Evolutionary conservation across 1,284 basidiomycete genomes (phyloP).

Genomic region (Inonotus obliquus): DNA sequence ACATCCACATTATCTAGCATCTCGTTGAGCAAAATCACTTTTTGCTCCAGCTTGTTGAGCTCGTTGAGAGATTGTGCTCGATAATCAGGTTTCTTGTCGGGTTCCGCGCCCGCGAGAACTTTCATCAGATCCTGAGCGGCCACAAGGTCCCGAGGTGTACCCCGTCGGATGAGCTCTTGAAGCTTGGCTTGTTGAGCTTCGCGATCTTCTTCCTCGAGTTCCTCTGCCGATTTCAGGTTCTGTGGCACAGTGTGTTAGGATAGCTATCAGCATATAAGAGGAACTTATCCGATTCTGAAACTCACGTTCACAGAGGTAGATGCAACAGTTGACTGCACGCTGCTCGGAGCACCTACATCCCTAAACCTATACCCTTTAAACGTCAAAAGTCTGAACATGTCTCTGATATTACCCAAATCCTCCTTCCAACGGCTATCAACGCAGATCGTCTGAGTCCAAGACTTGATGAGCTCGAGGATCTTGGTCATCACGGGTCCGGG

Average conservation of each 20-base stretch:
- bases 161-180: slow-evolving; percentile 95
- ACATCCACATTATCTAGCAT: slow-evolving; percentile 92
- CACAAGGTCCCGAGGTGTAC: slow-evolving; percentile 91
- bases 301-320: slow-evolving; percentile 42
- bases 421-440: slow-evolving; percentile 90
- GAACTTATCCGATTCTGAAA: not conserved
- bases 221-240: slow-evolving; percentile 92
- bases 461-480: slow-evolving; percentile 90
- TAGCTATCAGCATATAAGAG: not conserved
- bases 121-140: slow-evolving; percentile 99
- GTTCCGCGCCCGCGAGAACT: slow-evolving; percentile 90
- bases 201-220: slow-evolving; percentile 94
- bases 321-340: slow-evolving; percentile 41
- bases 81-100: slow-evolving; percentile 92
- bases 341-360: slow-evolving; percentile 45
- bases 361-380: slow-evolving; percentile 98
- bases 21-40: slow-evolving; percentile 92
- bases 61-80: slow-evolving; percentile 85
- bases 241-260: slow-evolving; percentile 28
- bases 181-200: slow-evolving; percentile 95
- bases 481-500: slow-evolving; percentile 92
- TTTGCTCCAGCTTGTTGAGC: slow-evolving; percentile 91
- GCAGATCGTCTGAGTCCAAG: slow-evolving; percentile 96
- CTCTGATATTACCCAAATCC: slow-evolving; percentile 94
- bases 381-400: slow-evolving; percentile 93